phyloP scores from a whole-genome alignment of 106 monocot species.

The Apostasia ramifera region DNA sequence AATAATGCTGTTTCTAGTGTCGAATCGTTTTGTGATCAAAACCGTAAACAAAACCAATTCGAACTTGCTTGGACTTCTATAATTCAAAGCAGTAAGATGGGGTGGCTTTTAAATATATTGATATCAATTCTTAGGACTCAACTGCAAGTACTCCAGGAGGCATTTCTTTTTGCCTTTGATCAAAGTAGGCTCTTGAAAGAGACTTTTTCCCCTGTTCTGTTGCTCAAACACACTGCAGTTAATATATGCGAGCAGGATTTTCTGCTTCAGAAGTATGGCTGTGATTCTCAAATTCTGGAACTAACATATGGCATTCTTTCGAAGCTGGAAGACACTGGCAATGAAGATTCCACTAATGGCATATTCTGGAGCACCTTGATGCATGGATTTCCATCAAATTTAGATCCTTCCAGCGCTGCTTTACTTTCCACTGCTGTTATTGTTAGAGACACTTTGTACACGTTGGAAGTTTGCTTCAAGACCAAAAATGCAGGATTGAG shows the following conservation, averaged over 20 bases:
- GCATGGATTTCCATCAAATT: constrained; percentile 82
- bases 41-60: constrained; percentile 13
- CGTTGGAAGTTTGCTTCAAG: constrained; percentile 55
- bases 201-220: constrained; percentile 46
- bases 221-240: constrained; percentile 57
- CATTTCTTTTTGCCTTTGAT: constrained; percentile 53
- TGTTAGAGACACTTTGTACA: constrained; percentile 49
- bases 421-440: constrained; percentile 66
- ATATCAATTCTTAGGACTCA: constrained; percentile 54
- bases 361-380: constrained; percentile 34
- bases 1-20: constrained; percentile 17
- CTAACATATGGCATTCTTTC: constrained; percentile 35
- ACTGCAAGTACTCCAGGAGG: constrained; percentile 38
- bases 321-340: constrained; percentile 36
- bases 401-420: constrained; percentile 38
- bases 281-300: constrained; percentile 32
- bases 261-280: constrained; percentile 47
- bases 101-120: constrained; percentile 39
- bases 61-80: constrained; percentile 24
- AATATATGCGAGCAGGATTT: constrained; percentile 41
- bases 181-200: constrained; percentile 6
- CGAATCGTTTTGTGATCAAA: constrained; percentile 13
- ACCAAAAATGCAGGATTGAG: constrained; percentile 21
- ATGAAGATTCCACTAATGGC: constrained; percentile 14
- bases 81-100: constrained; percentile 27